Evolutionary conservation across 2,329 filamentous ascomycete genomes (phyloP).

Genomic region (Pseudopyrenochaeta lycopersici): DNA sequence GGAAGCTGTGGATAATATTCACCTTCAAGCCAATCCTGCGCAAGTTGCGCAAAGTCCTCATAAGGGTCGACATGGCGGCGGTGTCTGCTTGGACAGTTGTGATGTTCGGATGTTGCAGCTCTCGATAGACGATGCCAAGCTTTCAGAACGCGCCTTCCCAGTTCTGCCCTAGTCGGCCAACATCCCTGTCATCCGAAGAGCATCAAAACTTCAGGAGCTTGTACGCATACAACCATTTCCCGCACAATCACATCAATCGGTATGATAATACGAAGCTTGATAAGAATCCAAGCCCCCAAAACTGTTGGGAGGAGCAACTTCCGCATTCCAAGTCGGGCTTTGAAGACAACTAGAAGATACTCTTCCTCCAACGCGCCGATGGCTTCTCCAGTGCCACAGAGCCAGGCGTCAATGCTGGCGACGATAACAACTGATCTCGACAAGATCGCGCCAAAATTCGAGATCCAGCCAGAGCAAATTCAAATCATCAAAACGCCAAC

Average conservation of each 20-base stretch:
- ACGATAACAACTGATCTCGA: slow-evolving; percentile 79
- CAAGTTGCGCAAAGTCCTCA: slow-evolving; percentile 86
- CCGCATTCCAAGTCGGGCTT: slow-evolving; percentile 19
- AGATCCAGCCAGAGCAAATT: slow-evolving; percentile 82
- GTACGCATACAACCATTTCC: slow-evolving; percentile 2
- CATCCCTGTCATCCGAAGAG: slow-evolving; percentile 21
- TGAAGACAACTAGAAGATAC: slow-evolving; percentile 40
- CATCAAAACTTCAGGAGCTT: slow-evolving; percentile 38
- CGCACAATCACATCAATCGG: slow-evolving; percentile 10
- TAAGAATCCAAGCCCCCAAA: slow-evolving; percentile 35
- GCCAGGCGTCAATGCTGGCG: slow-evolving; percentile 63
- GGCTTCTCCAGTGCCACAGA: slow-evolving; percentile 50
- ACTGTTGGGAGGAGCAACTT: slow-evolving; percentile 22
- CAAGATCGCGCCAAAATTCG: slow-evolving; percentile 88
- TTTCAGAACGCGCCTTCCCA: slow-evolving; percentile 3
- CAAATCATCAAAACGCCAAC: slow-evolving; percentile 78
- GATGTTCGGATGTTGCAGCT: slow-evolving; percentile 28
- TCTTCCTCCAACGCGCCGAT: slow-evolving; percentile 43
- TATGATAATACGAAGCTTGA: slow-evolving; percentile 47
- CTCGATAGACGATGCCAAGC: slow-evolving; percentile 38
- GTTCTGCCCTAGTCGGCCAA: slow-evolving; percentile 6
- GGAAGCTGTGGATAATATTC: slow-evolving; percentile 34
- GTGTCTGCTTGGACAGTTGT: slow-evolving; percentile 24
- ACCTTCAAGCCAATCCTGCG: slow-evolving; percentile 90
- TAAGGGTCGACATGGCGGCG: slow-evolving; percentile 85